Evolutionary conservation across 805 yeast genomes (phyloP).

Genomic region (Saccharomycopsis javanensis): DNA sequence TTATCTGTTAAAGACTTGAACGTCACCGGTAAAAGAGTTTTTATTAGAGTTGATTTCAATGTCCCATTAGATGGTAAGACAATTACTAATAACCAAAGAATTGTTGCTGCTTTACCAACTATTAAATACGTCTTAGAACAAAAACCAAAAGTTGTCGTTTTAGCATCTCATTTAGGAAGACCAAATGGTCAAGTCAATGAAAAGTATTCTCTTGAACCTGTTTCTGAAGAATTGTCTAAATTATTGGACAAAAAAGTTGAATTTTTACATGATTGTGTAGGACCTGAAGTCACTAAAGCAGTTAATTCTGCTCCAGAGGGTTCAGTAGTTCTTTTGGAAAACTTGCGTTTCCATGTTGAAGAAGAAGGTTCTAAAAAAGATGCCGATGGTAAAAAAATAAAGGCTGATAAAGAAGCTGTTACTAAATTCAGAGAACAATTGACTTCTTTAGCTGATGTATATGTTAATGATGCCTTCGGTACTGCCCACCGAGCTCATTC

Average conservation of each 20-base stretch:
- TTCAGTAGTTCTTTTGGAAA: slow-evolving; percentile 83
- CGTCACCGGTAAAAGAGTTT: slow-evolving; percentile 86
- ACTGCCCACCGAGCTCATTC: slow-evolving; percentile 99
- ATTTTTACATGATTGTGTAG: slow-evolving; percentile 89
- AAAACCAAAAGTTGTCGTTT: slow-evolving; percentile 80
- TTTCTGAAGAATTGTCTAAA: slow-evolving; percentile 77
- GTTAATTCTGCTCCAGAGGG: slow-evolving; percentile 70
- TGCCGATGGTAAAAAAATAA: slow-evolving; percentile 84
- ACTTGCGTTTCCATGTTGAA: slow-evolving; percentile 97
- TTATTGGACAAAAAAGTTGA: slow-evolving; percentile 60
- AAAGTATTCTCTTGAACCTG: slow-evolving; percentile 90
- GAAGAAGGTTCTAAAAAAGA: slow-evolving; percentile 84
- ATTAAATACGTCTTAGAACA: slow-evolving; percentile 89
- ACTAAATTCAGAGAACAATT: slow-evolving; percentile 80
- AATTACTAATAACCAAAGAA: slow-evolving; percentile 99
- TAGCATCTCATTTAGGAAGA: slow-evolving; percentile 98
- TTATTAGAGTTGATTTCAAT: slow-evolving; percentile 96
- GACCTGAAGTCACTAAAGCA: slow-evolving; percentile 75
- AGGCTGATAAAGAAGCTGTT: slow-evolving; percentile 82
- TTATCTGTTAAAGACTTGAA: slow-evolving; percentile 86
- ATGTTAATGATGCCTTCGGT: slow-evolving; percentile 97
- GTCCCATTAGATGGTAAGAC: slow-evolving; percentile 92
- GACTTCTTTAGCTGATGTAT: slow-evolving; percentile 91
- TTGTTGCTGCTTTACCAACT: slow-evolving; percentile 98
- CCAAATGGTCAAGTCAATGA: slow-evolving; percentile 89